Conservation (phyloP, 2,329 filamentous ascomycete species). For the Aspergillus fischeri region DNA sequence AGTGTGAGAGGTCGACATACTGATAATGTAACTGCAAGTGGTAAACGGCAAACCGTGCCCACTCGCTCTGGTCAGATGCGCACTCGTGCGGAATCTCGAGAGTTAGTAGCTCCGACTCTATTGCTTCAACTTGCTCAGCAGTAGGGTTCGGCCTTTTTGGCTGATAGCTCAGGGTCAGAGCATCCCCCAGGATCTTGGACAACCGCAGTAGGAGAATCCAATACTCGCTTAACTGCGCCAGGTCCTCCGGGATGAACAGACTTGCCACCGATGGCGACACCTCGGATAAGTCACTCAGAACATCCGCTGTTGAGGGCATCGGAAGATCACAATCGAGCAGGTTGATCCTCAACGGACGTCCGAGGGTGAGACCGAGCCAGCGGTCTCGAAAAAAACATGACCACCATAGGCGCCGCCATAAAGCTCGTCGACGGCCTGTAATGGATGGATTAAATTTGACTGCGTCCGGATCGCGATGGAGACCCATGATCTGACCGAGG, state of each 20-base stretch:
- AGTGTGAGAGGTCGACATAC: constrained; percentile 9
- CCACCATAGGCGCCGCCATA: constrained; percentile 43
- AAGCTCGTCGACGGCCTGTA: constrained; percentile 16
- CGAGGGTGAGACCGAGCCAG: constrained; percentile 38
- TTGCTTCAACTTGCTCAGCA: constrained; percentile 16
- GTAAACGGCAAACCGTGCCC: constrained; percentile 18
- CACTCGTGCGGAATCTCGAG: constrained; percentile 15
- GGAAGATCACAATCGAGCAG: constrained; percentile 35
- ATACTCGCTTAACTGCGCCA: constrained; percentile 17
- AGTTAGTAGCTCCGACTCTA: constrained; percentile 18
- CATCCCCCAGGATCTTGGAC: constrained; percentile 21
- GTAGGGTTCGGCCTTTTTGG: constrained; percentile 14
- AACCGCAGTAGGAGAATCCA: constrained; percentile 27
- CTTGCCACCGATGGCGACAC: constrained; percentile 6
- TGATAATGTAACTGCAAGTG: constrained; percentile 29
- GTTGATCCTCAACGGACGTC: constrained; percentile 39
- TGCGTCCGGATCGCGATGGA: constrained; percentile 32
- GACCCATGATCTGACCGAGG: constrained; percentile 41
- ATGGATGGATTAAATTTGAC: constrained; percentile 16
- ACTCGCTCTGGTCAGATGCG: constrained; percentile 6
- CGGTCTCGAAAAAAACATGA: constrained; percentile 39
- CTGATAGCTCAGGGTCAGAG: constrained; percentile 24
- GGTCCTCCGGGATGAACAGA: constrained; percentile 18
- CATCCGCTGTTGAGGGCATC: constrained; percentile 25
- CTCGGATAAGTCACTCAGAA: constrained; percentile 20